Base-by-base conservation (phyloP, 306 rosid species). In the Senna tora region DNA sequence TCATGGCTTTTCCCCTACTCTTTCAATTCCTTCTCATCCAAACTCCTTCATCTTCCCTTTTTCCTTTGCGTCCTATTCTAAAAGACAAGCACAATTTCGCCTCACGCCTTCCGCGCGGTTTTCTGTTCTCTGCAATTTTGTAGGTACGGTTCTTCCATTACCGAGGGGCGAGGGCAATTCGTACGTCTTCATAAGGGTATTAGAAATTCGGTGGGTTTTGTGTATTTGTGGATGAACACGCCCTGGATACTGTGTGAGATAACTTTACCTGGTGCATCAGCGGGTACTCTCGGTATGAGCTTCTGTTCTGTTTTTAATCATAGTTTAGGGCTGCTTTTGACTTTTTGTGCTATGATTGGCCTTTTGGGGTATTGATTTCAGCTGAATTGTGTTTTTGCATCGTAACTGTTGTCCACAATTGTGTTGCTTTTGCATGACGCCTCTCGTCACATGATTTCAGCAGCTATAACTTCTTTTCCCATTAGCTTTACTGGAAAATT, bases 31-130 rank as follows among this genome's bases (percentile, higher is more conserved):
- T 61, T 61, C 16, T 11, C 1, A 17, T 61, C 9, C 65, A 60
- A 60, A 46, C 8, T 60, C 45, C 14, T 34, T 60, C 39, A 2
- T 43, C 38, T 19, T 33, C 50, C 10, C 13, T 20, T 39, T 17
- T 17, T 39, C 81, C 89, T 80, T 92, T 88, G 85, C 96, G 88
- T 92, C 76, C 77, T 79, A 66, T 75, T 73, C 79, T 75, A 84
- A 85, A 80, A n/a, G n/a, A n/a, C n/a, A n/a, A 86, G 83, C n/a
- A 65, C 73, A 50, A 66, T 51, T 43, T 50, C 77, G 11, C 12
- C 46, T 69, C 79, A 69, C 84, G 45, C 65, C 45, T 73, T 56
- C 67, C 32, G 45, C 83, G 15, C 71, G 70, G 36, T 5, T 61
- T 58, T 68, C 79, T 61, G 42, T 36, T 58, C 58, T 46, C 57